Evolutionary conservation across 768 basidiomycete species (phyloP), one percentile per base, ranked within the genome.

Genomic region (Pleurotus djamor): DNA sequence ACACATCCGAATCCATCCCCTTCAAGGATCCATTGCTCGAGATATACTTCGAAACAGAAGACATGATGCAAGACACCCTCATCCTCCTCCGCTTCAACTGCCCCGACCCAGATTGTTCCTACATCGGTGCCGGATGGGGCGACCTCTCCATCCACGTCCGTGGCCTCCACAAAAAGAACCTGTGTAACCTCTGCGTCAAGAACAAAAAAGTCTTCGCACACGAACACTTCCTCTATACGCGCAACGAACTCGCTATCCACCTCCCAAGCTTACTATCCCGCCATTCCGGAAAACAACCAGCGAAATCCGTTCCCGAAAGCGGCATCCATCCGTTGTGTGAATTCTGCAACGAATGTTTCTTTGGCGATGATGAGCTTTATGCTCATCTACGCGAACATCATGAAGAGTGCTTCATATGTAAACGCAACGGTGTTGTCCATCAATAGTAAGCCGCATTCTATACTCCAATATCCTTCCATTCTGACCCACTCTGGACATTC

Each of bases 321-420:
- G 89, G 87, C 1, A 68, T 85, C 1, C 92, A 94, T 64, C 92
- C 92, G 0, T 65, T 91, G 1, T 96, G 93, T 70, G 85, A 85
- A 66, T 98, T 98, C 70, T 97, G 95, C 66, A 84, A 84, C n/a
- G 90, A 94, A 65, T 95, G 91, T 65, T 95, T 91, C 80, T 97
- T 96, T 69, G 77, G 88, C n/a, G 88, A 89, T 57, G 96, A 98
- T 67, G 95, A 95, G 66, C 75, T 98, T n/a, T 97, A 87, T 69
- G 77, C 86, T 21, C 97, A 99, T 71, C 92, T 98, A 88, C 85
- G 96, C 54, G 89, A 95, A 68, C 79, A 78, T 51, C 96, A 99
- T 73, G 96, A 99, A 71, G 96, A 98, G 67, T 98, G 96, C 70
- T 97, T 97, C 65, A 72, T 99, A 12, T 99, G 97, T 72, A 94